Evolutionary conservation across 139 green algal genomes (phyloP).

Genomic region (Bryopsis sp.): DNA sequence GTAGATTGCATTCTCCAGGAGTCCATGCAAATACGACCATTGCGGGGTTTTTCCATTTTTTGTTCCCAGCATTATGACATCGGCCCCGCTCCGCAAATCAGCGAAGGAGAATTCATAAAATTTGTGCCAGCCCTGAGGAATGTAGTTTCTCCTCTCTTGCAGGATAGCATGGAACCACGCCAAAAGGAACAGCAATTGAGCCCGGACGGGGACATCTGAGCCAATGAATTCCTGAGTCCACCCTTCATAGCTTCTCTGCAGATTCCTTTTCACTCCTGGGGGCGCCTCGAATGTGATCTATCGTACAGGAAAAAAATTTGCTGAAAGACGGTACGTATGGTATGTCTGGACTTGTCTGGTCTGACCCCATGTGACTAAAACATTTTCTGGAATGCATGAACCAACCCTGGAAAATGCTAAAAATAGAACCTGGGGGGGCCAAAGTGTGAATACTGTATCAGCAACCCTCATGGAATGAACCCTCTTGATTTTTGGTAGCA

Average conservation of each 20-base stretch:
- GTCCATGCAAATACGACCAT: slow-evolving; percentile 60
- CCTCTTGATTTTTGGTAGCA: no score
- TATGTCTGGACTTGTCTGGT: no score
- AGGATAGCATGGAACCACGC: slow-evolving; percentile 75
- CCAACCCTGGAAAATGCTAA: no score
- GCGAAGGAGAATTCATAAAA: slow-evolving; percentile 75
- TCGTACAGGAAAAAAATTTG: background rate
- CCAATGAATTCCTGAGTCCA: slow-evolving; percentile 22
- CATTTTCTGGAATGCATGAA: no score
- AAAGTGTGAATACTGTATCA: no score
- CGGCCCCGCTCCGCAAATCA: slow-evolving; percentile 55
- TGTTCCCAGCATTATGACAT: slow-evolving; percentile 42
- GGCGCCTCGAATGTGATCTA: slow-evolving; percentile 74
- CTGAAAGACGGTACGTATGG: no score
- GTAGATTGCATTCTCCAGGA: slow-evolving; percentile 74
- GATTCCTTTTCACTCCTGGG: slow-evolving; percentile 73
- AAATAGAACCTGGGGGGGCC: no score
- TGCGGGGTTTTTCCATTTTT: slow-evolving; percentile 18
- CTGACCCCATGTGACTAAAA: no score
- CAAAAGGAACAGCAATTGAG: slow-evolving; percentile 75
- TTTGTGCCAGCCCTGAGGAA: slow-evolving; percentile 71
- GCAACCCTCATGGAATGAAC: no score
- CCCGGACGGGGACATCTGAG: slow-evolving; percentile 31
- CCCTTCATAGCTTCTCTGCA: slow-evolving; percentile 60
- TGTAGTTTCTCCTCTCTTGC: slow-evolving; percentile 62